A percentile compares a stretch with the other conserved stretches of the same genome.
phyloP scores from a whole-genome alignment of 2,329 filamentous ascomycete species.

The Diaporthe citriasiana region DNA sequence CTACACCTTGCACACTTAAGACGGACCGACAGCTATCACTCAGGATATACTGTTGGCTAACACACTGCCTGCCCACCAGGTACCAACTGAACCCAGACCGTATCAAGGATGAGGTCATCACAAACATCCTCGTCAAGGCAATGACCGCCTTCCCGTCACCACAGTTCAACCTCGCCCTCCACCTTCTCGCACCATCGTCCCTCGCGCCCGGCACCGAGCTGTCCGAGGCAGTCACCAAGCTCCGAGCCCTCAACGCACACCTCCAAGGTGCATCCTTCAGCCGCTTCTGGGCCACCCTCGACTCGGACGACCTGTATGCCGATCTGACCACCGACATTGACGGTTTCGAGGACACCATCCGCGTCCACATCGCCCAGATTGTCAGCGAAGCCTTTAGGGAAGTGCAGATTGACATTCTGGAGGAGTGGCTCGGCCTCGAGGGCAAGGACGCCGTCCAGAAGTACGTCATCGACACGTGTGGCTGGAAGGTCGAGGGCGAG shows the following conservation, averaged over 20 bases:
- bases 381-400: constrained; percentile 86
- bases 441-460: constrained; percentile 77
- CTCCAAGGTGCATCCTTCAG: constrained; percentile 93
- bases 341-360: constrained; percentile 95
- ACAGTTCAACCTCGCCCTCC: constrained; percentile 93
- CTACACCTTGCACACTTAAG: not conserved
- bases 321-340: constrained; percentile 94
- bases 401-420: constrained; percentile 76
- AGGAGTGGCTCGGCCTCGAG: constrained; percentile 80
- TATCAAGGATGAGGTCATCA: constrained; percentile 95
- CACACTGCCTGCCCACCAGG: constrained; percentile 60
- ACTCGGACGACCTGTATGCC: constrained; percentile 95
- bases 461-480: constrained; percentile 87
- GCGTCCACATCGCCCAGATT: constrained; percentile 89
- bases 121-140: constrained; percentile 98
- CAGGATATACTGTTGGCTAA: constrained; percentile 41
- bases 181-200: constrained; percentile 90
- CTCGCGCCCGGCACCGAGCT: constrained; percentile 78
- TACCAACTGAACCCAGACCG: constrained; percentile 99
- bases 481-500: constrained; percentile 82
- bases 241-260: constrained; percentile 85
- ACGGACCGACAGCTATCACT: not conserved
- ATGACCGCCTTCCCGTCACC: constrained; percentile 97
- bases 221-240: constrained; percentile 91
- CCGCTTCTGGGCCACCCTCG: constrained; percentile 92